Conservation (phyloP, 768 basidiomycete species). For the Calvatia gigantea region DNA sequence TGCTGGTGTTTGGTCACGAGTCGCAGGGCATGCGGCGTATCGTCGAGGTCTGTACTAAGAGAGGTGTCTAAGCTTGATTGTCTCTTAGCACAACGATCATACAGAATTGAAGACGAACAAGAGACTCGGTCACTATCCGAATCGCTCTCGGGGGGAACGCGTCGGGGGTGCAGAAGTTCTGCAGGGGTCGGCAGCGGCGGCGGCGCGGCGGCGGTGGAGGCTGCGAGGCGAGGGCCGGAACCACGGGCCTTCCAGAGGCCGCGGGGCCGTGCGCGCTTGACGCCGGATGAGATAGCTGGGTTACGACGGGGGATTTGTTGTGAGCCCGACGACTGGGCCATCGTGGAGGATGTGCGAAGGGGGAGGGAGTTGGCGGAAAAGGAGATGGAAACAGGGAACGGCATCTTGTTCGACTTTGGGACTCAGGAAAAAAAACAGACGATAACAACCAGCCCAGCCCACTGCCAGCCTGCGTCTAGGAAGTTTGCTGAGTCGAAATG, state of each 20-base stretch:
- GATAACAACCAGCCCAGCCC: constrained; percentile 3
- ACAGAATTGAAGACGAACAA: constrained; percentile 10
- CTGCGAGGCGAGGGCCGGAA: constrained; percentile 25
- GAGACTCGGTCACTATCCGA: constrained; percentile 4
- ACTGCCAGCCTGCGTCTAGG: background rate
- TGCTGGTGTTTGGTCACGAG: constrained; percentile 15
- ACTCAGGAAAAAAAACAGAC: constrained; percentile 7
- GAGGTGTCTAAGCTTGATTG: constrained; percentile 8
- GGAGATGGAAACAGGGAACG: constrained; percentile 25
- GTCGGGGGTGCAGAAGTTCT: constrained; percentile 6
- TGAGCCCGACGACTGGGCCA: constrained; percentile 15
- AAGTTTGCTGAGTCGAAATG: background rate
- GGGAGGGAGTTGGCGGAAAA: constrained; percentile 13
- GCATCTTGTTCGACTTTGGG: constrained; percentile 14
- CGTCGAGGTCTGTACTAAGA: constrained; percentile 13
- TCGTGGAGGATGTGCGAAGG: constrained; percentile 8
- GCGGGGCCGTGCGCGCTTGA: constrained; percentile 30
- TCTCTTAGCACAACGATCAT: background rate
- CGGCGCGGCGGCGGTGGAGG: constrained; percentile 12
- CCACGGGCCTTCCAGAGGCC: constrained; percentile 45
- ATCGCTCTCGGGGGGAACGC: constrained; percentile 5
- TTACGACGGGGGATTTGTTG: background rate
- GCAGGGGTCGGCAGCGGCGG: constrained; percentile 14
- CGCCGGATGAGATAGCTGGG: constrained; percentile 9
- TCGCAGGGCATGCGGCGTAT: constrained; percentile 1